Evolutionary conservation across 2,329 filamentous ascomycete genomes (phyloP).

Genomic region (Ophiostoma tasmaniense): DNA sequence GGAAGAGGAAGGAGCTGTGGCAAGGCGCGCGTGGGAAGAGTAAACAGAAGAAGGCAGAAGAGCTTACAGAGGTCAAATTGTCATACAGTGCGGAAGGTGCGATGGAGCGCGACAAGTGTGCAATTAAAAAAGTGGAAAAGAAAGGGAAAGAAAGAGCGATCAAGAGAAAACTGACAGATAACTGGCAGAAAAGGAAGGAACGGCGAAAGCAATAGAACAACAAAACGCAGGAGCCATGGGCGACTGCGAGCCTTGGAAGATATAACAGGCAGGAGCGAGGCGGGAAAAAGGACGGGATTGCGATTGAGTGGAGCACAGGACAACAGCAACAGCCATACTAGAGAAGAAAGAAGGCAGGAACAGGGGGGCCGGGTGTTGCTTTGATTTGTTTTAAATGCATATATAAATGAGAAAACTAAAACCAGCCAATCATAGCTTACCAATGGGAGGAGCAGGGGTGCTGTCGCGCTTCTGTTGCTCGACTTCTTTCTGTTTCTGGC

Average conservation of each 20-base stretch:
- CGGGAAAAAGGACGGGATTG: conserved; percentile 14
- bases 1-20: neutral
- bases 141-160: conserved; percentile 6
- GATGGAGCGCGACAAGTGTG: neutral
- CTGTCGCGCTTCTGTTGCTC: neutral
- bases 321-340: conserved; percentile 4
- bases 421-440: neutral
- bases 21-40: neutral
- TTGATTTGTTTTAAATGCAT: neutral
- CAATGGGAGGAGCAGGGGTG: neutral
- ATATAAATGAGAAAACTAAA: neutral
- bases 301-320: conserved; percentile 14
- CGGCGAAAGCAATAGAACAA: conserved; percentile 2
- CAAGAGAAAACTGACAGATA: neutral
- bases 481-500: conserved; percentile 3
- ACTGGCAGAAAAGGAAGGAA: neutral
- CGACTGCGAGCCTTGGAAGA: neutral
- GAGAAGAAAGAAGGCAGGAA: conserved; percentile 13
- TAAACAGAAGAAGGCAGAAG: neutral
- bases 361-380: neutral
- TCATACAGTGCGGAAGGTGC: conserved; percentile 3
- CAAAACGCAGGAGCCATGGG: conserved; percentile 1
- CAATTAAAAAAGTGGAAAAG: conserved; percentile 1
- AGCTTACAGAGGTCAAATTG: neutral
- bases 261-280: neutral